phyloP scores from a whole-genome alignment of 208 protist species.

The Acanthamoeba royreba region DNA sequence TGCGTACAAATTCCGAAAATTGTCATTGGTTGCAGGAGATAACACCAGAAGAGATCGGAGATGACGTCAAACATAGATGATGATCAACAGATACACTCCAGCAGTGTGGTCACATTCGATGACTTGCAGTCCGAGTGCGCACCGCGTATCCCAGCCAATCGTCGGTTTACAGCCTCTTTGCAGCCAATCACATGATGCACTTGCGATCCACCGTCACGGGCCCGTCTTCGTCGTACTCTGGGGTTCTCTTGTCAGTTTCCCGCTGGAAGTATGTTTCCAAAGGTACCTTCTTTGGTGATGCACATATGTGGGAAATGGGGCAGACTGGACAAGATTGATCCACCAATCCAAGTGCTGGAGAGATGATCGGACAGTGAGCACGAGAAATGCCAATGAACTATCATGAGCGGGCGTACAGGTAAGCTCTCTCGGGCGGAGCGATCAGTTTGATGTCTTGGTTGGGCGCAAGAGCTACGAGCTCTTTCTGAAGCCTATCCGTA shows the following conservation, averaged over 20 bases:
- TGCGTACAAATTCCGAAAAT: too few relatives aligned
- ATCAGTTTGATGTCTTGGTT: constrained; percentile 87
- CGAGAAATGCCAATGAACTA: neutral
- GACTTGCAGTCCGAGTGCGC: too few relatives aligned
- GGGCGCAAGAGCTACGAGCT: constrained; percentile 88
- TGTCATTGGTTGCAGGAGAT: too few relatives aligned
- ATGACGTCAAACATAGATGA: too few relatives aligned
- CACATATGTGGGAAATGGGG: neutral
- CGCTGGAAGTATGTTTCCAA: too few relatives aligned
- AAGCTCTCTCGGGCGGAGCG: constrained; percentile 92
- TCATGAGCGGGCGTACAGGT: constrained; percentile 53
- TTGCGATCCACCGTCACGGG: neutral
- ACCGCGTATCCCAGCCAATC: too few relatives aligned
- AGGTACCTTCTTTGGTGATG: neutral
- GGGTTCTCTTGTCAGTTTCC: neutral
- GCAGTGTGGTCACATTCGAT: too few relatives aligned
- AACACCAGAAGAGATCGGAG: too few relatives aligned
- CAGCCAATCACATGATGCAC: neutral
- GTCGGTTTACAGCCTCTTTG: too few relatives aligned
- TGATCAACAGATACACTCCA: too few relatives aligned
- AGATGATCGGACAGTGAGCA: neutral
- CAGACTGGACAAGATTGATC: neutral
- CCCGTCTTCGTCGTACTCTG: neutral
- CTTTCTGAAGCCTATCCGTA: constrained; percentile 93
- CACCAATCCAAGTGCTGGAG: neutral